A percentile compares a stretch with the other conserved stretches of the same genome.
phyloP scores from a whole-genome alignment of 352 stramenopile genomes.

The Chrysophaeum taylorii region DNA sequence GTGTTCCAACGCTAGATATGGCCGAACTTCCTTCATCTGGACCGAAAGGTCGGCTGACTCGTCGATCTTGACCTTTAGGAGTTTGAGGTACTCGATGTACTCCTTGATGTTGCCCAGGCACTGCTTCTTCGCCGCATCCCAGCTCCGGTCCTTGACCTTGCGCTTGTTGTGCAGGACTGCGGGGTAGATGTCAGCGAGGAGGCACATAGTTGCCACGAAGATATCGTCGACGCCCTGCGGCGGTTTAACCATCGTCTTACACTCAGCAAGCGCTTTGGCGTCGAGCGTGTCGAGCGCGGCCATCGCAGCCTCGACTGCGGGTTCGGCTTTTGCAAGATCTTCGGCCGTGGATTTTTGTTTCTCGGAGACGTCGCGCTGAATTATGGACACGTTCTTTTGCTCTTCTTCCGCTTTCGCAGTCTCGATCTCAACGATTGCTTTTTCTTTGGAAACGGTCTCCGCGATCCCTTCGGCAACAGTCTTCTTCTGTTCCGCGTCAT shows the following conservation, averaged over 20 bases:
- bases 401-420: slow-evolving; percentile 82
- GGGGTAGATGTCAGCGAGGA: slow-evolving; percentile 83
- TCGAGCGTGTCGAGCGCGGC: slow-evolving; percentile 85
- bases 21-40: slow-evolving; percentile 86
- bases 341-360: slow-evolving; percentile 66
- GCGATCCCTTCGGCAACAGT: slow-evolving; percentile 79
- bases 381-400: slow-evolving; percentile 77
- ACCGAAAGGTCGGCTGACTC: slow-evolving; percentile 70
- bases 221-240: slow-evolving; percentile 84
- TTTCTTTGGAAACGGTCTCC: slow-evolving; percentile 85
- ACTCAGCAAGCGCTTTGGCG: slow-evolving; percentile 88
- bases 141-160: slow-evolving; percentile 88
- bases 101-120: slow-evolving; percentile 84
- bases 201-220: slow-evolving; percentile 75
- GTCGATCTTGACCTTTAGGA: slow-evolving; percentile 84
- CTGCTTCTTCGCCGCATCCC: slow-evolving; percentile 85
- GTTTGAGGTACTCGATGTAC: slow-evolving; percentile 84
- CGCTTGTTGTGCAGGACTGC: slow-evolving; percentile 78
- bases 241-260: slow-evolving; percentile 89
- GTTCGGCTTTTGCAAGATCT: slow-evolving; percentile 84
- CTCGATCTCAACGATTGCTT: slow-evolving; percentile 84
- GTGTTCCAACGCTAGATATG: slow-evolving; percentile 80
- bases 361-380: slow-evolving; percentile 78
- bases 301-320: slow-evolving; percentile 85
- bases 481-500: slow-evolving; percentile 89